Evolutionary conservation across 2,329 filamentous ascomycete species (phyloP), one percentile per base, ranked within the genome.

Genomic region (Penicillium sp.): DNA sequence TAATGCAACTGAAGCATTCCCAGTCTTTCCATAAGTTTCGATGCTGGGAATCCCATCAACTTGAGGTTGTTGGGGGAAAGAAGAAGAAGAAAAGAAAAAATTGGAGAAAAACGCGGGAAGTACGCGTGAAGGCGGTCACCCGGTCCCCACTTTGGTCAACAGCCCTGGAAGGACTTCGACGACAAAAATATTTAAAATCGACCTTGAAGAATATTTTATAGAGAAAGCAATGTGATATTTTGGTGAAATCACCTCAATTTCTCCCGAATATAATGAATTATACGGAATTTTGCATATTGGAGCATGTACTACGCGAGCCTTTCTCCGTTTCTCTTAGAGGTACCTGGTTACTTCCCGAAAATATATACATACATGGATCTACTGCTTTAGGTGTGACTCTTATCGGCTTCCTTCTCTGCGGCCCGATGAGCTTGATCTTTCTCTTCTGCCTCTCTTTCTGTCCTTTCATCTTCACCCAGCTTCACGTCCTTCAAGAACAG

Each of bases 401-500:
- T n/a, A 7, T 50, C 38, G 1, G 21, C 9, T 21, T 13, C 13
- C n/a, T 16, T 45, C 7, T 29, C 21, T 7, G 4, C 5, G 3
- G 29, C 10, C 11, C 2, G 4, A 15, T 27, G 11, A 44, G n/a
- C 15, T 25, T 31, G 31, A 0, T 43, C 29, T 27, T 39, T 19
- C 31, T 44, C 31, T 27, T 27, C 40, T 47, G 16, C 9, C 36
- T 41, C 33, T 13, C 5, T 31, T 10, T 50, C 6, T 6, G 41
- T 33, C 4, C 15, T 19, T 29, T 9, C 36, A 8, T 44, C 39
- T 29, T 65, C 61, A 58, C 60, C 58, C 21, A 68, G 38, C 16
- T 55, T 51, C 31, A 68, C 55, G 50, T 67, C 61, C 44, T 58
- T 59, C 45, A 68, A 41, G 40, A 68, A 65, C 44, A 67, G 57